A percentile compares a stretch with the other conserved stretches of the same genome.
Conservation (phyloP, 352 stramenopile species). For the Globisporangium spinosum region DNA sequence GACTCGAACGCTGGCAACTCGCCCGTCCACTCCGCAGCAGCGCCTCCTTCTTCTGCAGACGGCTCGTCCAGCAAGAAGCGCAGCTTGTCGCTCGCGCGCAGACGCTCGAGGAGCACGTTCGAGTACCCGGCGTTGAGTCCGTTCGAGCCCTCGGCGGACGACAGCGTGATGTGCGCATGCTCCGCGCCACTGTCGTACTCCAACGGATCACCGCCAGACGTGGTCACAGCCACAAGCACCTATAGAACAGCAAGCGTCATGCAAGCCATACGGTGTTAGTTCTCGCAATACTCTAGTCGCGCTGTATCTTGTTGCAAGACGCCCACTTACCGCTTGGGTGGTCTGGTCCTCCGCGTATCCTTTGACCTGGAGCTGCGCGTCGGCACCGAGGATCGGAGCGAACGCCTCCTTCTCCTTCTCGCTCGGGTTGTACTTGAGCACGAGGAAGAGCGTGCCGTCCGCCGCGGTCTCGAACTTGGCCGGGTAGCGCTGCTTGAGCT, state of each 20-base stretch:
- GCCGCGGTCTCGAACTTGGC: conserved; percentile 35
- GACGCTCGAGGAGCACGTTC: conserved; percentile 73
- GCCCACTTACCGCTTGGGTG: conserved; percentile 45
- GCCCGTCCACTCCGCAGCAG: conserved; percentile 40
- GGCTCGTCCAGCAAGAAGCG: conserved; percentile 42
- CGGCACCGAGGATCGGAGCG: conserved; percentile 55
- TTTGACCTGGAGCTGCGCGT: conserved; percentile 57
- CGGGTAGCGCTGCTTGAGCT: conserved; percentile 52
- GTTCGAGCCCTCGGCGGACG: conserved; percentile 38
- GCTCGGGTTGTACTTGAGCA: conserved; percentile 78
- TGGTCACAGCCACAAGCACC: conserved; percentile 66
- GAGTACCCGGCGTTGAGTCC: conserved; percentile 53
- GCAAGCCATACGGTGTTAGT: neutral
- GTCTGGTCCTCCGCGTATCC: conserved; percentile 62
- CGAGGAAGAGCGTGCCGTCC: conserved; percentile 51
- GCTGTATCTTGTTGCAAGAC: neutral
- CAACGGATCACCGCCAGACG: conserved; percentile 57
- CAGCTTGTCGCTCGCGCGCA: conserved; percentile 61
- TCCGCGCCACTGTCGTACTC: conserved; percentile 38
- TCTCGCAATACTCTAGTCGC: neutral
- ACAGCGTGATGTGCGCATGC: conserved; percentile 58
- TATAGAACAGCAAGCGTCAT: conserved; percentile 9
- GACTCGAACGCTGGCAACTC: conserved; percentile 70
- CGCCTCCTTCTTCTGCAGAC: neutral
- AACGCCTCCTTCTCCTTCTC: conserved; percentile 71